Evolutionary conservation across 2,329 filamentous ascomycete species (phyloP).

Genomic region (Cladophialophora carrionii): DNA sequence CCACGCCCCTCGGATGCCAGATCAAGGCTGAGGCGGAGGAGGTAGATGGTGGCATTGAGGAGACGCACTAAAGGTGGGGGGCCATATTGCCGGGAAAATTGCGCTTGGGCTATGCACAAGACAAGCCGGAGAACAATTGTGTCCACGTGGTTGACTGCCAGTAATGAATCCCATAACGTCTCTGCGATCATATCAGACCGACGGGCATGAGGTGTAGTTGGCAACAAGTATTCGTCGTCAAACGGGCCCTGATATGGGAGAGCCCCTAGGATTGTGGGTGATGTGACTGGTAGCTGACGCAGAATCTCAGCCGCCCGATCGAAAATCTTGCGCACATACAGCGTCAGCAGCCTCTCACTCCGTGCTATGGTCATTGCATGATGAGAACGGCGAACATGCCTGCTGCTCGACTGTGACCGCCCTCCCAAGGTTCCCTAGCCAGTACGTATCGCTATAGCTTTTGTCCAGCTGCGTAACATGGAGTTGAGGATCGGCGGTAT

Average conservation of each 20-base stretch:
- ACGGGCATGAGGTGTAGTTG: not conserved
- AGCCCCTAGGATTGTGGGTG: not conserved
- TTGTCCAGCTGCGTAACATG: slow-evolving; percentile 14
- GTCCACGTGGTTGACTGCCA: not conserved
- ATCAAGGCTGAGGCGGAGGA: not conserved
- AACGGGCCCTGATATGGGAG: slow-evolving; percentile 1
- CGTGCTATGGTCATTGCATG: no score
- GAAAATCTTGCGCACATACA: not conserved
- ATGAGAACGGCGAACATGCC: not conserved
- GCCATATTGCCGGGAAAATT: not conserved
- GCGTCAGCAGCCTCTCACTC: not conserved
- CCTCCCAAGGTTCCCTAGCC: slow-evolving; percentile 13
- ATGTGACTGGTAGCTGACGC: not conserved
- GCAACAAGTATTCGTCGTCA: not conserved
- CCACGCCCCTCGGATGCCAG: not conserved
- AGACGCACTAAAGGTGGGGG: not conserved
- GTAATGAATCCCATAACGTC: not conserved
- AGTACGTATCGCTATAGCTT: slow-evolving; percentile 16
- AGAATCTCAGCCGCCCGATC: not conserved
- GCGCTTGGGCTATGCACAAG: not conserved
- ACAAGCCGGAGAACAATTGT: slow-evolving; percentile 1
- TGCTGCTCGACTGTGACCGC: slow-evolving; percentile 8
- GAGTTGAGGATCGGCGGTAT: not conserved
- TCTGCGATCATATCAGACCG: not conserved
- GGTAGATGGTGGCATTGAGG: not conserved